A percentile compares a stretch with the other conserved stretches of the same genome.
phyloP scores from a whole-genome alignment of 73 alveolate genomes.

The Blepharisma stoltei region DNA sequence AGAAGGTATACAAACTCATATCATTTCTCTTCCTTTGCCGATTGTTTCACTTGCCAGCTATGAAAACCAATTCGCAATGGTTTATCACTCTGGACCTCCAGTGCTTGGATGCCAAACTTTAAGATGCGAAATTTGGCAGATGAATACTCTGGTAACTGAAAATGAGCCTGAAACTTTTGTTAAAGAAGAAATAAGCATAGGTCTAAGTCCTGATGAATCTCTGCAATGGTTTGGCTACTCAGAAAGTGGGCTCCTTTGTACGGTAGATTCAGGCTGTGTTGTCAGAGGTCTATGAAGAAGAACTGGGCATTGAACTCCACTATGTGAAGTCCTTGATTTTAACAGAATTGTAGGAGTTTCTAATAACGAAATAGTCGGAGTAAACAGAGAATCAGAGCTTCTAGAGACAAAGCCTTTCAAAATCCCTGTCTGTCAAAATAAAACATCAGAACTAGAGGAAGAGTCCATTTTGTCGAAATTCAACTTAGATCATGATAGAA shows the following conservation, averaged over 20 bases:
- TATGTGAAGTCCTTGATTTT: constrained; percentile 36
- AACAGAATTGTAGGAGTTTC: constrained; percentile 33
- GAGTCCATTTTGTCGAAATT: neutral
- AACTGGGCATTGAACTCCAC: constrained; percentile 54
- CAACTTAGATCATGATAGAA: neutral
- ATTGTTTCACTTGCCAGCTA: constrained; percentile 48
- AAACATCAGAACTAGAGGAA: constrained; percentile 20
- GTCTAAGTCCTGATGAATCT: constrained; percentile 35
- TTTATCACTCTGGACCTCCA: constrained; percentile 58
- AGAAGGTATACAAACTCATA: constrained; percentile 49
- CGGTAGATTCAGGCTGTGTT: constrained; percentile 45
- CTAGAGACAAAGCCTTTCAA: constrained; percentile 35
- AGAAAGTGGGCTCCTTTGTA: constrained; percentile 51
- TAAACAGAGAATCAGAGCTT: constrained; percentile 8
- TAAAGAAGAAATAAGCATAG: constrained; percentile 41
- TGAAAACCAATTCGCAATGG: constrained; percentile 43
- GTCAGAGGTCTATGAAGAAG: constrained; percentile 31
- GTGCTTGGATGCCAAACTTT: constrained; percentile 47
- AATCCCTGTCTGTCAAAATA: constrained; percentile 31
- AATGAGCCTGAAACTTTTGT: constrained; percentile 14
- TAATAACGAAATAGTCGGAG: neutral
- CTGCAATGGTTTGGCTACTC: constrained; percentile 52
- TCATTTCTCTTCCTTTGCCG: constrained; percentile 38
- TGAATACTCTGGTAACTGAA: neutral
- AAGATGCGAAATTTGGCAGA: constrained; percentile 37